Evolutionary conservation across 2,329 filamentous ascomycete species (phyloP).

Genomic region (Fusarium longipes): DNA sequence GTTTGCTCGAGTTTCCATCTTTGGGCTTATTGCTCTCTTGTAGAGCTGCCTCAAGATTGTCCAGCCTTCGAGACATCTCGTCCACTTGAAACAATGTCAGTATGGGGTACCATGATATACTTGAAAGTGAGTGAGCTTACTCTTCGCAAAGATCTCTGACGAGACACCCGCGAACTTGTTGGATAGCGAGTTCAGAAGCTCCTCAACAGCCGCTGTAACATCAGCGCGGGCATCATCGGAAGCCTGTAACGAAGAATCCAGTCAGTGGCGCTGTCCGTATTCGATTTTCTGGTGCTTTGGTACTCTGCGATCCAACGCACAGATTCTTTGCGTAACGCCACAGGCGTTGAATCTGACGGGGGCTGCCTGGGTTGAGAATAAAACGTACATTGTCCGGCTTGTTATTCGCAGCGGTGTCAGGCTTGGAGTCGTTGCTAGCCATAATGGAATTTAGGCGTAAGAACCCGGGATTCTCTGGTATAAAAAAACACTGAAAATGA

Average conservation of each 20-base stretch:
- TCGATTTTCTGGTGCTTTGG: background rate
- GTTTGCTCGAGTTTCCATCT: conserved; percentile 53
- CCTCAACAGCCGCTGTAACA: conserved; percentile 83
- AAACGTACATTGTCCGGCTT: conserved; percentile 53
- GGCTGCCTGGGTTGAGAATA: background rate
- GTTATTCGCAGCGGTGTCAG: conserved; percentile 43
- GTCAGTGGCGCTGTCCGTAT: conserved; percentile 32
- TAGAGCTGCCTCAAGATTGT: conserved; percentile 82
- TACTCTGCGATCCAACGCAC: conserved; percentile 5
- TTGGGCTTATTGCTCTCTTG: conserved; percentile 64
- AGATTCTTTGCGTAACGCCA: conserved; percentile 8
- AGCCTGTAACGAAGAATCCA: conserved; percentile 44
- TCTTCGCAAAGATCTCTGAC: conserved; percentile 88
- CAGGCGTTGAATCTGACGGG: background rate
- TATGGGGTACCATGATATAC: background rate
- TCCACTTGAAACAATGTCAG: conserved; percentile 73
- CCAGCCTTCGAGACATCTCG: conserved; percentile 88
- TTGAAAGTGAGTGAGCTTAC: conserved; percentile 63
- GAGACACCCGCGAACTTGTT: conserved; percentile 88
- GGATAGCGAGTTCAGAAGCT: conserved; percentile 84
- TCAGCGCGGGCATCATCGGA: conserved; percentile 67
- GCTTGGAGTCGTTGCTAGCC: conserved; percentile 54
- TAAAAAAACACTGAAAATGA: background rate
- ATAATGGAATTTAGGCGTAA: conserved; percentile 43
- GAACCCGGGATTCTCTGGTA: background rate